Conservation (phyloP, 2,329 filamentous ascomycete species). For the Trichoderma sp. region DNA sequence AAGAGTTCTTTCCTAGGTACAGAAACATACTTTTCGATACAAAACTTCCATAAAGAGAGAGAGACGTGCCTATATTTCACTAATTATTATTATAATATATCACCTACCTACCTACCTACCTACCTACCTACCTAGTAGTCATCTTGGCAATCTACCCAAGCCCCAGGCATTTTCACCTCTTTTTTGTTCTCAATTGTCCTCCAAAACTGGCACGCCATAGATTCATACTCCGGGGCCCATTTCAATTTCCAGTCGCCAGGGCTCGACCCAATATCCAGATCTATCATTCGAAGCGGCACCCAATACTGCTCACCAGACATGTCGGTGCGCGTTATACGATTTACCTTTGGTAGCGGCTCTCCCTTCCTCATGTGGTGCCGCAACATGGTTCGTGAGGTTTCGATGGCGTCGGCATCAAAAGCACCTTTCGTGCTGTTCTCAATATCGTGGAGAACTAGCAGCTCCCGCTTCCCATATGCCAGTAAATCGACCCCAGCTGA, state of each 20-base stretch:
- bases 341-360: not conserved
- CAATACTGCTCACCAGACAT: constrained; percentile 25
- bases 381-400: constrained; percentile 9
- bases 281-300: constrained; percentile 31
- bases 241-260: constrained; percentile 30
- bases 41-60: no score
- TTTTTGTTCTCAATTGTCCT: constrained; percentile 26
- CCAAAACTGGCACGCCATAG: constrained; percentile 35
- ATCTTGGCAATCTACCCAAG: constrained; percentile 31
- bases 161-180: constrained; percentile 30
- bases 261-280: constrained; percentile 26
- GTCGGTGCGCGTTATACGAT: not conserved
- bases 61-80: no score
- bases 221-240: constrained; percentile 35
- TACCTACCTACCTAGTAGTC: not conserved
- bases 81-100: no score
- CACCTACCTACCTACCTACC: no score
- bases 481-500: constrained; percentile 30
- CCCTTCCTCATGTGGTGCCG: constrained; percentile 20
- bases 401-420: constrained; percentile 29
- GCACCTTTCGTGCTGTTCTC: constrained; percentile 19
- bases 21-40: no score
- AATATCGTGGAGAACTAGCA: not conserved
- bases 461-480: constrained; percentile 31
- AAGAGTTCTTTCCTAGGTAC: no score